phyloP scores from a whole-genome alignment of 2,329 filamentous ascomycete genomes.

The Lecanosticta acicola region DNA sequence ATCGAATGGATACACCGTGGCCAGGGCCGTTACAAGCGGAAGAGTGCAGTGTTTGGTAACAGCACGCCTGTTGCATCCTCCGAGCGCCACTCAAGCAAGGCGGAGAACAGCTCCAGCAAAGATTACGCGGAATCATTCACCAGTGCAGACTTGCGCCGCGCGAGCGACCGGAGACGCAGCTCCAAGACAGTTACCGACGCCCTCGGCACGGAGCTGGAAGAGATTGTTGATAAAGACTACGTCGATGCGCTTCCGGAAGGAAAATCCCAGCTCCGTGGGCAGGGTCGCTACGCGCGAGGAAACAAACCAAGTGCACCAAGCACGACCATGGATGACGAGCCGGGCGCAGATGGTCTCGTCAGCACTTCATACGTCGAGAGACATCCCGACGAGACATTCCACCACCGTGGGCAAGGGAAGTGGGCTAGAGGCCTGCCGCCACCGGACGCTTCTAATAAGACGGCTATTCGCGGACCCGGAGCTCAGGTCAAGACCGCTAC shows the following conservation, averaged over 20 bases:
- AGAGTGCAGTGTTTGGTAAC: slow-evolving; percentile 10
- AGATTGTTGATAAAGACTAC: slow-evolving; percentile 21
- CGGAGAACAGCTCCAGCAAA: slow-evolving; percentile 12
- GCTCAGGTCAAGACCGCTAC: slow-evolving; percentile 10
- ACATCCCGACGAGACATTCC: slow-evolving; percentile 26
- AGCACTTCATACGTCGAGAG: slow-evolving; percentile 23
- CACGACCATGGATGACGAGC: background rate
- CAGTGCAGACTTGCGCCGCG: slow-evolving; percentile 16
- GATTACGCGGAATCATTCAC: slow-evolving; percentile 13
- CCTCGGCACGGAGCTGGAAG: slow-evolving; percentile 7
- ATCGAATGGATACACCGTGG: slow-evolving; percentile 21
- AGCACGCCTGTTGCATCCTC: slow-evolving; percentile 13
- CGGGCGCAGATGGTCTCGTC: slow-evolving; percentile 14
- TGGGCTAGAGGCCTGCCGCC: slow-evolving; percentile 28
- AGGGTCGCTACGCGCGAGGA: slow-evolving; percentile 22
- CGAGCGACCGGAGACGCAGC: slow-evolving; percentile 11
- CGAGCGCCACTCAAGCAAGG: slow-evolving; percentile 19
- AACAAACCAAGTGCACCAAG: slow-evolving; percentile 1
- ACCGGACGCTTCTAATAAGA: slow-evolving; percentile 22
- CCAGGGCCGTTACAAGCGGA: slow-evolving; percentile 19
- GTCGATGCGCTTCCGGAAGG: slow-evolving; percentile 21
- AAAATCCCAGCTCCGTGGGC: slow-evolving; percentile 28
- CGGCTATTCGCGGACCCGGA: slow-evolving; percentile 26
- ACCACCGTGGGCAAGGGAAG: slow-evolving; percentile 29
- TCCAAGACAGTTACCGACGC: slow-evolving; percentile 9